Conservation (phyloP, 2,329 filamentous ascomycete genomes). For the Apiospora koreana region DNA sequence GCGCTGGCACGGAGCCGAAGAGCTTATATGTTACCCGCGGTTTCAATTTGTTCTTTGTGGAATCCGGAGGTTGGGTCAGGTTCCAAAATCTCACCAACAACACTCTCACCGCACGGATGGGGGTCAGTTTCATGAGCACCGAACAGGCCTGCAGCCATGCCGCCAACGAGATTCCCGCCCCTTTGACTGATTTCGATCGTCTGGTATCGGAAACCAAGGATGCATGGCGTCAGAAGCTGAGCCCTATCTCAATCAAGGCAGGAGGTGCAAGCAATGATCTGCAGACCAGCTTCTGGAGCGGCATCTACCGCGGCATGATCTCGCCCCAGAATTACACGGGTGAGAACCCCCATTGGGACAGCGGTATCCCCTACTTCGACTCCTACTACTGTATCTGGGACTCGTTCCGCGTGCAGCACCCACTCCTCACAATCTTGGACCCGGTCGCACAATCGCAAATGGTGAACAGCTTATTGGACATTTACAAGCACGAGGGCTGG, state of each 20-base stretch:
- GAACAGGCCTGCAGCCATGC: constrained; percentile 64
- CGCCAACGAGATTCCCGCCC: constrained; percentile 61
- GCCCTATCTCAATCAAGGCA: constrained; percentile 51
- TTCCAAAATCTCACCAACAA: constrained; percentile 48
- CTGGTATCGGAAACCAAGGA: constrained; percentile 50
- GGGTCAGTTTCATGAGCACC: constrained; percentile 63
- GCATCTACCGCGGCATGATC: constrained; percentile 61
- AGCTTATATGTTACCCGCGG: constrained; percentile 39
- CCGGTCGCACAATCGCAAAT: constrained; percentile 60
- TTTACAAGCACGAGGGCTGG: constrained; percentile 65
- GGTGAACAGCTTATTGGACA: constrained; percentile 65
- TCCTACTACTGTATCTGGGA: constrained; percentile 63
- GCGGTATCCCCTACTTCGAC: constrained; percentile 64
- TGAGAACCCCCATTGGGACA: constrained; percentile 64
- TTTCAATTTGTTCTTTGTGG: constrained; percentile 43
- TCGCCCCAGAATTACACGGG: constrained; percentile 68
- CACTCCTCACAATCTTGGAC: constrained; percentile 64
- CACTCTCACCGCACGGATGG: constrained; percentile 59
- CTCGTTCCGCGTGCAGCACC: constrained; percentile 62
- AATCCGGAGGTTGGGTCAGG: constrained; percentile 56
- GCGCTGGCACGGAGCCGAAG: constrained; percentile 39
- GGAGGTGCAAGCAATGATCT: constrained; percentile 50
- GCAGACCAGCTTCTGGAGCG: constrained; percentile 63
- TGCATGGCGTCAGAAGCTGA: constrained; percentile 59
- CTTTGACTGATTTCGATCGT: constrained; percentile 57